These are phyloP conservation scores for Cucurbita ficifolia DNA, from an alignment of 306 rosid species.

Conservation along the genomic window DNA sequence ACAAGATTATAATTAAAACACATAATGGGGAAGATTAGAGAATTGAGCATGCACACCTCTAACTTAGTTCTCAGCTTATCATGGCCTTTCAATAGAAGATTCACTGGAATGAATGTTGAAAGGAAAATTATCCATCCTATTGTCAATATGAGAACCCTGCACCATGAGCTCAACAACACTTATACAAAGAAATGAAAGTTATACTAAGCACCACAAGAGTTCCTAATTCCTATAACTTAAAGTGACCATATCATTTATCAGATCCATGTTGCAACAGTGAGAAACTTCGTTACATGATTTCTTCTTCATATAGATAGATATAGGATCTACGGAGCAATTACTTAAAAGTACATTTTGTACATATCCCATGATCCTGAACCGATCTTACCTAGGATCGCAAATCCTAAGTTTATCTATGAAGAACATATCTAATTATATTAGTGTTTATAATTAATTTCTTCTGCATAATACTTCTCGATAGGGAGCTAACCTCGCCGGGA, in stretches of 20 bases:
- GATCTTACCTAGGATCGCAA: neutral
- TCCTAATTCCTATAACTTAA: neutral
- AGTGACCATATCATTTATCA: neutral
- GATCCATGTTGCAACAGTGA: neutral
- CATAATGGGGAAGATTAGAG: too few relatives aligned
- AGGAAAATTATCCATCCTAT: conserved; percentile 93
- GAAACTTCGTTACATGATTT: neutral
- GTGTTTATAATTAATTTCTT: too few relatives aligned
- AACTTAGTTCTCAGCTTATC: conserved; percentile 56
- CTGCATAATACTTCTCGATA: too few relatives aligned
- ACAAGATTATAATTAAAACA: neutral
- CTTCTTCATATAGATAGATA: too few relatives aligned
- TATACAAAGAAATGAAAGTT: conserved; percentile 1
- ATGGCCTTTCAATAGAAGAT: conserved; percentile 49
- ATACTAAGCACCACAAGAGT: conserved; percentile 4
- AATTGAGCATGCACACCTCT: conserved; percentile 47
- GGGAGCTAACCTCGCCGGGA: conserved; percentile 56
- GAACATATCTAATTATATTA: too few relatives aligned
- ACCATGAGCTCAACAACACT: conserved; percentile 3
- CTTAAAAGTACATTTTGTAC: too few relatives aligned
- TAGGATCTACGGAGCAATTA: too few relatives aligned
- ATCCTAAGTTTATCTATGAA: neutral
- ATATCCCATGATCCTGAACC: neutral
- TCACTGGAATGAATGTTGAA: conserved; percentile 70
- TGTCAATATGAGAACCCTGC: conserved; percentile 77